Base-by-base conservation (phyloP, 345 rosid genomes). In the Sapria himalayana region DNA sequence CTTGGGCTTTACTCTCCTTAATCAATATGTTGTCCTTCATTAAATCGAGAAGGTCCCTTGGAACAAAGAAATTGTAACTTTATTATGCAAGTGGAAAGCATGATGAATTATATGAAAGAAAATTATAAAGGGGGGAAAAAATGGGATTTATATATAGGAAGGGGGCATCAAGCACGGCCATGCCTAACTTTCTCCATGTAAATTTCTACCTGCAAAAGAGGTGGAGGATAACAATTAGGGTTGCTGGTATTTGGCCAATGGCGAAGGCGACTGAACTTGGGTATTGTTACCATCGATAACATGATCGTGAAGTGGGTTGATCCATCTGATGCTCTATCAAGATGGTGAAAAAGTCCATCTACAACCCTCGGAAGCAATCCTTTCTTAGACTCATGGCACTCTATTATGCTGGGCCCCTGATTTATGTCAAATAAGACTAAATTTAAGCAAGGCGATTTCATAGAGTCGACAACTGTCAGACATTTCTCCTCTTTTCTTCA, bases 161-260 rank as follows among this genome's bases (percentile, higher is more conserved):
- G 15, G 20, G 43, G 14, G 13, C 19, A 39, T n/a, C n/a, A n/a
- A n/a, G n/a, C n/a, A n/a, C n/a, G n/a, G n/a, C 13, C 37, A 22
- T 56, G 73, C 93, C 93, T 77, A 54, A 85, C 79, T 73, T 71
- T 81, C 72, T 81, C 96, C 96, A 85, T 73, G 62, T 85, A 85
- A 56, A 85, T 81, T 62, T 81, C 96, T 5, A 85, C 93, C 93
- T 81, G 51, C 8, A 37, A 27, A 33, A 48, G 25, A 10, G 15
- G 15, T 43, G n/a, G 40, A 29, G 34, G 36, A 29, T 29, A 29
- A 15, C 34, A 45, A 3, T 9, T 22, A 33, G 32, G 43, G 46
- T 45, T 14, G 38, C 19, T 24, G 38, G 2, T 39, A 3, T n/a
- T 15, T 32, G 22, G 35, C 4, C 13, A 34, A 45, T 21, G 3